Conservation (phyloP, 345 rosid species). For the Gossypium ekmanianum region DNA sequence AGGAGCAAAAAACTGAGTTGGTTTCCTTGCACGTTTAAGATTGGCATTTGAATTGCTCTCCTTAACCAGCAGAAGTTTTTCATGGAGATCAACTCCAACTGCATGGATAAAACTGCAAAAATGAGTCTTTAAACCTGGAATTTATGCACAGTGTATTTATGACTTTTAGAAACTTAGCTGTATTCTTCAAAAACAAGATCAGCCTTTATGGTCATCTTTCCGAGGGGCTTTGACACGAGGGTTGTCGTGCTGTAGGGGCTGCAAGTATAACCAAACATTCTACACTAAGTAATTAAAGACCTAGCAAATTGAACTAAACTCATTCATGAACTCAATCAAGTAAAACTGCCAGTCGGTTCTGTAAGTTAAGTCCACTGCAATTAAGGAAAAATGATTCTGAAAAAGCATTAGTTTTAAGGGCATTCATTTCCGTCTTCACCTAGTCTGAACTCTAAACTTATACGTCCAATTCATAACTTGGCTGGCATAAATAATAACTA, state of each 20-base stretch:
- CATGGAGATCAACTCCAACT: slow-evolving; percentile 86
- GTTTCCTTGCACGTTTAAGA: slow-evolving; percentile 29
- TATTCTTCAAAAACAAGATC: slow-evolving; percentile 82
- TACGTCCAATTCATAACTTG: not conserved
- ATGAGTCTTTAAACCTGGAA: not conserved
- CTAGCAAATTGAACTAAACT: slow-evolving; percentile 7
- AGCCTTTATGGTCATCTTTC: slow-evolving; percentile 70
- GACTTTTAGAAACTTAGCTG: slow-evolving; percentile 42
- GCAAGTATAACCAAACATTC: slow-evolving; percentile 27
- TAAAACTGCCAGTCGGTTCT: not conserved
- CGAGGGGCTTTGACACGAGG: slow-evolving; percentile 42
- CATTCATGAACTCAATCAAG: slow-evolving; percentile 1
- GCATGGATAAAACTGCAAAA: slow-evolving; percentile 21
- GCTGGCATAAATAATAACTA: not conserved
- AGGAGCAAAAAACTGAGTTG: slow-evolving; percentile 40
- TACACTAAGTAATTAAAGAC: not conserved
- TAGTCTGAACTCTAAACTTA: not conserved
- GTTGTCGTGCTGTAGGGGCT: slow-evolving; percentile 72
- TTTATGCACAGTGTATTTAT: not conserved
- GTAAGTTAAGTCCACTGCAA: not conserved
- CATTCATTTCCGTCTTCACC: slow-evolving; percentile 2
- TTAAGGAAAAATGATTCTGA: not conserved
- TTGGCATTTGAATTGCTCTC: slow-evolving; percentile 27
- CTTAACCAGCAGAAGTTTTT: slow-evolving; percentile 46
- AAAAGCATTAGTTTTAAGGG: not conserved